A percentile compares a stretch with the other conserved stretches of the same genome.
Evolutionary conservation across 306 rosid species (phyloP).

Genomic region (Astragalus glycyphyllos): DNA sequence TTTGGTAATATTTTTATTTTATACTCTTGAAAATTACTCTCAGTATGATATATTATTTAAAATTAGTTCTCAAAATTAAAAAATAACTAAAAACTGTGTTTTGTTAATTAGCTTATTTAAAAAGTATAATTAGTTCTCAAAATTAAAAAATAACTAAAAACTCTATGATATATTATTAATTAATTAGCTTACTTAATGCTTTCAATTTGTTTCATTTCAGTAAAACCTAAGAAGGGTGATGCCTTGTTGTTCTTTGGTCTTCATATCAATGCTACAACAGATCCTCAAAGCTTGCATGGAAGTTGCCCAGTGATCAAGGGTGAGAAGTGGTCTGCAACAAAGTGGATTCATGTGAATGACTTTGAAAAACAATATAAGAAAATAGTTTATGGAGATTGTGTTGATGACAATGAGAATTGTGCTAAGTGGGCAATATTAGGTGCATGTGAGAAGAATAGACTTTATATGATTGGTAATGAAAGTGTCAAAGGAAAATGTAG

Average conservation of each 20-base stretch:
- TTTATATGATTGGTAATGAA: conserved; percentile 78
- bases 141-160: too few relatives aligned
- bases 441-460: conserved; percentile 80
- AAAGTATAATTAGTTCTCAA: too few relatives aligned
- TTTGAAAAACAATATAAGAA: conserved; percentile 45
- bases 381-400: conserved; percentile 43
- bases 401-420: conserved; percentile 70
- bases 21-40: too few relatives aligned
- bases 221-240: conserved; percentile 84
- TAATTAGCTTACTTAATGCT: too few relatives aligned
- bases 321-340: conserved; percentile 99
- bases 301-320: conserved; percentile 96
- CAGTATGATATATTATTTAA: too few relatives aligned
- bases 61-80: too few relatives aligned
- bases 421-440: conserved; percentile 77
- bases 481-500: conserved; percentile 64
- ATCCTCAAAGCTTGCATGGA: conserved; percentile 74
- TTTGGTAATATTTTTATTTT: too few relatives aligned
- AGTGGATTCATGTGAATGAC: conserved; percentile 93
- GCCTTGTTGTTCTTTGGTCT: conserved; percentile 96
- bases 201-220: conserved; percentile 51
- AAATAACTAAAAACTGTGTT: too few relatives aligned
- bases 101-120: too few relatives aligned
- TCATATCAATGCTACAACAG: conserved; percentile 70
- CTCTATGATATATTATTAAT: too few relatives aligned